Conservation (phyloP, 148 eudicot genomes). For the Fagopyrum tataricum region DNA sequence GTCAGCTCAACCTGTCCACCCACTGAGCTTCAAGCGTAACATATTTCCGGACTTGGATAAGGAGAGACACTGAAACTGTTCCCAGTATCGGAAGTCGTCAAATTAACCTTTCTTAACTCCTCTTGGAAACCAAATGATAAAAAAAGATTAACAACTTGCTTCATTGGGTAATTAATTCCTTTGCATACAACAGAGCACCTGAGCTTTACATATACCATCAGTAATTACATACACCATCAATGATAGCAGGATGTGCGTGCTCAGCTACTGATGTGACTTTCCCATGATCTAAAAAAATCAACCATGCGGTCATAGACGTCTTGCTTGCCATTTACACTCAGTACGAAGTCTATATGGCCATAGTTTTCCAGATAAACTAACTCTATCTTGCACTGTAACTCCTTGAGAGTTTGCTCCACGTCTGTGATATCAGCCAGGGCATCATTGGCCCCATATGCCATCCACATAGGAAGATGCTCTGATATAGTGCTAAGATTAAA, state of each 20-base stretch:
- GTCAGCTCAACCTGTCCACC: neutral
- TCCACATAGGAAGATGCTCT: conserved; percentile 76
- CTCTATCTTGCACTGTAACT: conserved; percentile 57
- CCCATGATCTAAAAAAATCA: conserved; percentile 51
- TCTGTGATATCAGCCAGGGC: conserved; percentile 74
- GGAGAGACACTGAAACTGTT: neutral
- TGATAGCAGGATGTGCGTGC: neutral
- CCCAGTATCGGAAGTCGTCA: neutral
- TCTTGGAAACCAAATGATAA: neutral
- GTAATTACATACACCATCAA: neutral
- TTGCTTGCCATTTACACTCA: conserved; percentile 52
- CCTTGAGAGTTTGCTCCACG: conserved; percentile 63
- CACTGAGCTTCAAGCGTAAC: neutral
- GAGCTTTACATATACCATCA: neutral
- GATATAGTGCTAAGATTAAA: conserved; percentile 74
- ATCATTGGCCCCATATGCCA: conserved; percentile 85
- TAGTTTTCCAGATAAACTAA: conserved; percentile 71
- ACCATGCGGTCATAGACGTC: conserved; percentile 74
- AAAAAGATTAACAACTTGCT: neutral
- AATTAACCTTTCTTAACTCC: neutral
- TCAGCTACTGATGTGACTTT: conserved; percentile 31
- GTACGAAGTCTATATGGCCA: conserved; percentile 84
- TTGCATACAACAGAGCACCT: neutral
- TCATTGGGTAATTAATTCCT: neutral
- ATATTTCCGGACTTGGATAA: neutral